Percentiles rank a stretch among this genome's conserved stretches.
Conservation (phyloP, 805 yeast genomes). For the Metschnikowia lochheadii region DNA sequence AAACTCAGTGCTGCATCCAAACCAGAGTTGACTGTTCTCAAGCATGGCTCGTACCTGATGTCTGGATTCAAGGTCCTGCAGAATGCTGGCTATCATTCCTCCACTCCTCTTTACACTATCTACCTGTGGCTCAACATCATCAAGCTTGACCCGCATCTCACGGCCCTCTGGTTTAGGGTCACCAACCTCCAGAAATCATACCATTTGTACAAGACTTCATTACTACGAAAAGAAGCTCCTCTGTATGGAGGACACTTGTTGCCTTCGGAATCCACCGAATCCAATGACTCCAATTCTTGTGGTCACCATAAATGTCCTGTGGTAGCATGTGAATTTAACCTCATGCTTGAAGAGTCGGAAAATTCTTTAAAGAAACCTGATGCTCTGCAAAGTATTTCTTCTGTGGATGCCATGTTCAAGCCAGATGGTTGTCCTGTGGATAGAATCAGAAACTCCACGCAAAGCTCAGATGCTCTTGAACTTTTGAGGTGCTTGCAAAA, state of each 20-base stretch:
- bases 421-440: background rate
- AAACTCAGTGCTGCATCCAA: conserved; percentile 19
- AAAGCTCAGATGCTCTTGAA: conserved; percentile 11
- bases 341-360: conserved; percentile 27
- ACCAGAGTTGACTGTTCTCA: conserved; percentile 12
- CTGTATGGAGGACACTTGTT: background rate
- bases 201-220: conserved; percentile 31
- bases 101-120: conserved; percentile 17
- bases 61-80: conserved; percentile 6
- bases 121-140: conserved; percentile 40
- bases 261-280: background rate
- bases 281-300: conserved; percentile 14
- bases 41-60: conserved; percentile 18
- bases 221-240: conserved; percentile 8
- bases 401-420: background rate
- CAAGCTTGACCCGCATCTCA: conserved; percentile 37
- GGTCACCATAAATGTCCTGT: conserved; percentile 34
- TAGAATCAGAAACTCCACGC: background rate
- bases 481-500: conserved; percentile 20
- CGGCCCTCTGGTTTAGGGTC: conserved; percentile 39
- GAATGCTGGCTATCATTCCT: background rate
- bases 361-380: background rate
- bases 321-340: conserved; percentile 36
- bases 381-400: background rate
- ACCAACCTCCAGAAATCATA: conserved; percentile 39